Base-by-base conservation (phyloP, 1,284 basidiomycete genomes). In the Austroboletus novae-zelandiae region DNA sequence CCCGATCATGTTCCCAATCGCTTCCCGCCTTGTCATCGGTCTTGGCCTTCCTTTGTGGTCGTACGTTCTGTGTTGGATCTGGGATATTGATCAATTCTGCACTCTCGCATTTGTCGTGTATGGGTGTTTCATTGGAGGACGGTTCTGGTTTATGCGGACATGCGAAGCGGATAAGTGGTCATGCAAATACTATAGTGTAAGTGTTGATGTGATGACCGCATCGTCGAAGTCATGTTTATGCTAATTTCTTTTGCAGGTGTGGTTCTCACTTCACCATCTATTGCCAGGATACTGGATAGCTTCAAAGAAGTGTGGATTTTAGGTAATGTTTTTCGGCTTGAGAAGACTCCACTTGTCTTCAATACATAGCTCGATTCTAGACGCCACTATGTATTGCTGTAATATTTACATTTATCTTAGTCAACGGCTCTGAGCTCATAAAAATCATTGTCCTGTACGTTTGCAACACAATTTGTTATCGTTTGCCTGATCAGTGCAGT, bases 151-250 rank as follows among this genome's bases (percentile, higher is more conserved):
- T 37, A 37, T 60, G 47, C 50, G 52, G 5, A 59, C 61, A 2
- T 54, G 60, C 9, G 54, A 54, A 1, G 67, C 54, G 0, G 68
- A 70, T 31, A 67, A 61, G 34, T 51, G 46, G 27, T 69, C 67
- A 4, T 69, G 64, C 55, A 70, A 62, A 30, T 66, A 55, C 44
- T 69, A 69, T 20, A 70, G 68, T 27, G 69, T 71, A n/a, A 53
- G 67, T 60, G 1, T 4, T 27, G 31, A 32, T 32, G 14, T 6
- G 9, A 32, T 32, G 9, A 32, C 14, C 31, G 31, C 5, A 14
- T 32, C 3, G 31, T 32, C 31, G 14, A 14, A 9, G 31, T 9
- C 31, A 32, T 14, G 14, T 5, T 32, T 6, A 32, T 10, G 31
- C 31, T 14, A 4, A 32, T 14, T 14, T 14, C 23, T 17, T 9